These are phyloP conservation scores for Fusarium tuaranense DNA, from an alignment of 2,329 filamentous ascomycete genomes.

Conservation along the genomic window DNA sequence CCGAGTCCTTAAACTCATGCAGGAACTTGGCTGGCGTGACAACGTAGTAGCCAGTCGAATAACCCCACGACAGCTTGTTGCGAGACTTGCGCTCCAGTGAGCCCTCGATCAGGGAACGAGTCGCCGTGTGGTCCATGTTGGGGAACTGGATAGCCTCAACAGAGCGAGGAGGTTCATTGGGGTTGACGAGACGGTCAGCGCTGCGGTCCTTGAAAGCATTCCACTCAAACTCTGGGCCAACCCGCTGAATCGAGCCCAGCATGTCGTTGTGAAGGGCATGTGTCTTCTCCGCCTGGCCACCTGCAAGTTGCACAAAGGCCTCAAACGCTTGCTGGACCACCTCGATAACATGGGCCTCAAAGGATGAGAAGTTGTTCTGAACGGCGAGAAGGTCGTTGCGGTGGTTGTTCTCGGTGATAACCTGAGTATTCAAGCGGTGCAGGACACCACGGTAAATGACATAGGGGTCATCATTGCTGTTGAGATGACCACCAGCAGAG, in stretches of 20 bases:
- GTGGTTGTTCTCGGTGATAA: constrained; percentile 96
- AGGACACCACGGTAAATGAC: constrained; percentile 84
- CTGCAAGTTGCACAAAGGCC: constrained; percentile 84
- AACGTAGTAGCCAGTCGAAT: constrained; percentile 87
- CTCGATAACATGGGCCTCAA: constrained; percentile 87
- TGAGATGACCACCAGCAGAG: constrained; percentile 77
- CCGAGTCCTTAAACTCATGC: constrained; percentile 96
- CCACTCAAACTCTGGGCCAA: constrained; percentile 93
- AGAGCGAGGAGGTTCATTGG: constrained; percentile 77
- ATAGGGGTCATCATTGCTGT: constrained; percentile 86
- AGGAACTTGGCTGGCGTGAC: constrained; percentile 89
- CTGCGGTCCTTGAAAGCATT: constrained; percentile 82
- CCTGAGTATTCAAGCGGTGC: constrained; percentile 88
- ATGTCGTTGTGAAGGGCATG: constrained; percentile 88
- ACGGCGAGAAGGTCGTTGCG: constrained; percentile 89
- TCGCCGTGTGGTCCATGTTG: constrained; percentile 86
- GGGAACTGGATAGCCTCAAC: constrained; percentile 84
- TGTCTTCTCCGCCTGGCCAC: constrained; percentile 84
- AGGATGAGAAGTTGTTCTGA: constrained; percentile 89
- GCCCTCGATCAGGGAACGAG: constrained; percentile 87
- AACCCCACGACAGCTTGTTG: constrained; percentile 82
- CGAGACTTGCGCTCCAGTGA: constrained; percentile 91
- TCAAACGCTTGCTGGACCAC: constrained; percentile 86
- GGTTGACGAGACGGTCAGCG: constrained; percentile 79
- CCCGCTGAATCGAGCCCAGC: constrained; percentile 77